phyloP scores from a whole-genome alignment of 2,329 filamentous ascomycete genomes.

The Ascochyta rabiei region DNA sequence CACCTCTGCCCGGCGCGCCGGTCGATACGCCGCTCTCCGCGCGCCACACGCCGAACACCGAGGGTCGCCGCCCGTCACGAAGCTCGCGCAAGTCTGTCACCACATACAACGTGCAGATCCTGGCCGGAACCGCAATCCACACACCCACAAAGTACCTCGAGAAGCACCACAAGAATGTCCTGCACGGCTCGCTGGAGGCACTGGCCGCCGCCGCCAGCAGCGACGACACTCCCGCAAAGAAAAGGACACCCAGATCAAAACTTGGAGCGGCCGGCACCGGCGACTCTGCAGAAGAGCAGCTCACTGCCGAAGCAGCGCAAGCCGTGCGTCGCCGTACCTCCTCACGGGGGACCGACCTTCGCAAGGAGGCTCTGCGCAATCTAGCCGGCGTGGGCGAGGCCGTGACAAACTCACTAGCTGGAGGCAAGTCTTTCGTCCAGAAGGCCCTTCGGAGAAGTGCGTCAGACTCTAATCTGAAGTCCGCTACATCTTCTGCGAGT shows the following conservation, averaged over 20 bases:
- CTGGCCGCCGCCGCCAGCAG: constrained; percentile 17
- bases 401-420: constrained; percentile 42
- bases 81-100: constrained; percentile 63
- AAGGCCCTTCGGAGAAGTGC: constrained; percentile 36
- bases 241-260: constrained; percentile 22
- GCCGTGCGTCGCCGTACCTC: constrained; percentile 43
- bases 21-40: constrained; percentile 25
- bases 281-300: constrained; percentile 40
- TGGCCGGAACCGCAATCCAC: constrained; percentile 67
- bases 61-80: constrained; percentile 48
- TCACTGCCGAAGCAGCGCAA: constrained; percentile 40
- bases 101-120: constrained; percentile 70
- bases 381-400: constrained; percentile 36
- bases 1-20: constrained; percentile 1
- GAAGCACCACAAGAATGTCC: constrained; percentile 46
- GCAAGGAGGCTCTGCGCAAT: constrained; percentile 42
- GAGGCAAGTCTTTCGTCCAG: constrained; percentile 44
- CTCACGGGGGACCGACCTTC: constrained; percentile 41
- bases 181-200: constrained; percentile 38
- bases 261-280: constrained; percentile 17
- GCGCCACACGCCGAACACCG: constrained; percentile 28
- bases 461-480: constrained; percentile 32
- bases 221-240: constrained; percentile 28
- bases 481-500: constrained; percentile 18
- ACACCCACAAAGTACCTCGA: constrained; percentile 55